Percentiles rank a stretch among this genome's conserved stretches.
These are phyloP conservation scores for Hymenochaete sp. DNA, from an alignment of 1,284 basidiomycete genomes.

Conservation along the genomic window DNA sequence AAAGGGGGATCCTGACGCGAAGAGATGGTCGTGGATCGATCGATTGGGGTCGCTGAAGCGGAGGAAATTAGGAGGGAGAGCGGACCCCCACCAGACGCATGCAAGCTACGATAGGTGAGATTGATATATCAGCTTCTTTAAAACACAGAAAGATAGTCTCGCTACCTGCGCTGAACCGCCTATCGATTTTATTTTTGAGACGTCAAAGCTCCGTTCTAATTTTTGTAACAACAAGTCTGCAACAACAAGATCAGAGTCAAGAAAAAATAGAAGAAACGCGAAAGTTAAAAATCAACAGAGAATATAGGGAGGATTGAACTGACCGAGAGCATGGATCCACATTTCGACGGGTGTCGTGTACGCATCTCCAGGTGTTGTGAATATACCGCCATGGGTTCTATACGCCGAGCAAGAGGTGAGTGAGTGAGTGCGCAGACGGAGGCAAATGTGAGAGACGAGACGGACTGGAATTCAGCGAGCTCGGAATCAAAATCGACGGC, in stretches of 20 bases:
- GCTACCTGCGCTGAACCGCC: constrained; percentile 65
- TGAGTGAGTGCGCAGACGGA: background rate
- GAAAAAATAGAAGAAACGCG: constrained; percentile 25
- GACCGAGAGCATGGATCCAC: constrained; percentile 78
- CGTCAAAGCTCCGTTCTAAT: constrained; percentile 54
- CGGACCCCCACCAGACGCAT: constrained; percentile 76
- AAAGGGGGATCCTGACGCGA: constrained; percentile 45
- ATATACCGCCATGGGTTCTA: constrained; percentile 76
- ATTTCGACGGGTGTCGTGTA: constrained; percentile 79
- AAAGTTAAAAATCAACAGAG: constrained; percentile 20
- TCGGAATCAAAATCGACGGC: constrained; percentile 74
- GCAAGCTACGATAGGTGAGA: constrained; percentile 44
- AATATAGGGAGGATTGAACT: constrained; percentile 28
- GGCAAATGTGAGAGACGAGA: constrained; percentile 19
- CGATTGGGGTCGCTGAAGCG: constrained; percentile 56
- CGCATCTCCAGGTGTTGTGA: constrained; percentile 74
- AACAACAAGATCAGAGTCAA: constrained; percentile 13
- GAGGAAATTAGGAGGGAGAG: constrained; percentile 42
- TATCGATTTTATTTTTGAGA: constrained; percentile 59
- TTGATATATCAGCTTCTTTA: background rate
- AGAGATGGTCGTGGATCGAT: constrained; percentile 56
- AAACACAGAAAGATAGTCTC: background rate
- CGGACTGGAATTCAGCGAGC: constrained; percentile 71
- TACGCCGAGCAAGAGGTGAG: constrained; percentile 6
- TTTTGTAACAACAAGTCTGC: constrained; percentile 68